Evolutionary conservation across 75 land plant species (phyloP), one percentile per base, ranked within the genome.

Genomic region (Azolla pinnata): DNA sequence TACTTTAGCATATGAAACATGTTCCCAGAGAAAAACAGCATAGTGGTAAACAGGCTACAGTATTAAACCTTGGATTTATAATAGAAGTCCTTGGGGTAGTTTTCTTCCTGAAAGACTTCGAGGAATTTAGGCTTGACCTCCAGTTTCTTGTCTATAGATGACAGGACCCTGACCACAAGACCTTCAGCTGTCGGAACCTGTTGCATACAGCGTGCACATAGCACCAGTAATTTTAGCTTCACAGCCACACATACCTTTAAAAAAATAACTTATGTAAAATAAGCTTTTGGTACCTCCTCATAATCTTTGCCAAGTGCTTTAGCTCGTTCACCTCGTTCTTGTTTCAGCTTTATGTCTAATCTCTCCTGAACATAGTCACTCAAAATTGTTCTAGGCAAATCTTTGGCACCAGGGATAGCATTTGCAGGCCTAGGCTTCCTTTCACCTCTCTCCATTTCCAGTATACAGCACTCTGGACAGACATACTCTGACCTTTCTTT

Each of bases 401-500:
- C 97, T 54, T 80, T 82, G 28, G 97, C 97, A 28, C 97, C 95
- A 66, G 89, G 79, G 34, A 92, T 82, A 61, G 86, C 82, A 74
- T 70, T 77, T 48, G 81, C 81, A 16, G 81, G 86, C 48, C 84
- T 74, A 21, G 95, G 84, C 59, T 61, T 67, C n/a, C 95, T 80
- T 63, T 88, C 90, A 19, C 86, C 89, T 70, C 79, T 75, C 63
- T 92, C 95, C 63, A 92, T 66, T 53, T 92, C 95, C 42, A 32
- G 54, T 40, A 82, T 73, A 51, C 82, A 88, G 66, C 97, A 92
- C 54, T 82, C 75, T 4, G 95, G 96, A 67, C 97, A 92, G 44
- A 78, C 87, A 59, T 92, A 92, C 61, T 88, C 97, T 58, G 86
- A 85, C 63, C 89, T 96, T 47, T 79, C 82, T 74, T 92, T 96